Evolutionary conservation across 1,284 basidiomycete genomes (phyloP).

Genomic region (Sporisorium scitamineum): DNA sequence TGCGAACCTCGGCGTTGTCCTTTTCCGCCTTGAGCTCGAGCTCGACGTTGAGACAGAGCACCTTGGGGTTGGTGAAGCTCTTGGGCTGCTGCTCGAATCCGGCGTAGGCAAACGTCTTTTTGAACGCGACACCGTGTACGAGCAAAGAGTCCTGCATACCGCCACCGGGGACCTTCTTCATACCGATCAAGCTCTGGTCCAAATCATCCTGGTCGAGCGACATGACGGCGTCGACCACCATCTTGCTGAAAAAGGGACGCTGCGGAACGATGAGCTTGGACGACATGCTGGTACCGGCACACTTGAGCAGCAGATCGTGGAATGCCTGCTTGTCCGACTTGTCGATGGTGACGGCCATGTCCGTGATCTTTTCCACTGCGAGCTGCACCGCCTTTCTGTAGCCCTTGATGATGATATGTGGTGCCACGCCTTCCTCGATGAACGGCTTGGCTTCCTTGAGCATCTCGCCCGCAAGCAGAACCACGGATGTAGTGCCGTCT

Average conservation of each 20-base stretch:
- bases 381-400: constrained; percentile 88
- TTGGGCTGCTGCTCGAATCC: constrained; percentile 99
- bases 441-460: constrained; percentile 91
- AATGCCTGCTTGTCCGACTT: constrained; percentile 91
- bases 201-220: constrained; percentile 88
- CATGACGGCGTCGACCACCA: constrained; percentile 95
- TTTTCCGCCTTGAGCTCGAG: constrained; percentile 99
- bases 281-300: constrained; percentile 98
- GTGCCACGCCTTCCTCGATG: constrained; percentile 97
- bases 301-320: constrained; percentile 92
- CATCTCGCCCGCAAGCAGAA: constrained; percentile 91
- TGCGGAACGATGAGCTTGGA: constrained; percentile 99
- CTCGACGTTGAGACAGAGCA: constrained; percentile 96
- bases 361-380: constrained; percentile 86
- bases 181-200: constrained; percentile 95
- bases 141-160: constrained; percentile 93
- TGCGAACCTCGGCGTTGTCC: constrained; percentile 98
- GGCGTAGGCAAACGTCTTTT: constrained; percentile 99
- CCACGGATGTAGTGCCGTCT: constrained; percentile 96
- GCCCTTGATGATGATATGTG: constrained; percentile 97
- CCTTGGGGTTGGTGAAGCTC: constrained; percentile 86
- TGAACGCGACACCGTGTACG: constrained; percentile 95
- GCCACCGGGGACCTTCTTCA: constrained; percentile 99
- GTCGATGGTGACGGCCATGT: constrained; percentile 90
- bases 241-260: constrained; percentile 97